Evolutionary conservation across 1,284 basidiomycete species (phyloP).

Genomic region (Salmacisia buchloeana): DNA sequence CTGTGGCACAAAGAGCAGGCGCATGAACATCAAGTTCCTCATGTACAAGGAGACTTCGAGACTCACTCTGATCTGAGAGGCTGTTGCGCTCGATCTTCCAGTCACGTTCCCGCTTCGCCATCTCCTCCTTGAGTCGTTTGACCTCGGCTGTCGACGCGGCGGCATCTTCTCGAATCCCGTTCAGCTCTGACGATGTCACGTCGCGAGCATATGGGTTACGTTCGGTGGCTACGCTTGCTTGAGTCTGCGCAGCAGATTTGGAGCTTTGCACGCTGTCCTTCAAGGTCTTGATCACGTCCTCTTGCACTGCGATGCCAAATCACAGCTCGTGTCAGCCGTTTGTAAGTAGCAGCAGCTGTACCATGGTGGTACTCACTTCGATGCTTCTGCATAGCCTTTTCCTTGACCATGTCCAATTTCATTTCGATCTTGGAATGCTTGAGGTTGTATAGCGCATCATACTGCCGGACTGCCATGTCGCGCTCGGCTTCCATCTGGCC

Average conservation of each 20-base stretch:
- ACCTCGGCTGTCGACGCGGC: neutral
- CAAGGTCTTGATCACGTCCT: slow-evolving; percentile 18
- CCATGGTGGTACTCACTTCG: slow-evolving; percentile 14
- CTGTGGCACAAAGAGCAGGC: neutral
- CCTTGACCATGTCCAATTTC: slow-evolving; percentile 33
- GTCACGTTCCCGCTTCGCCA: neutral
- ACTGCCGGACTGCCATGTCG: slow-evolving; percentile 41
- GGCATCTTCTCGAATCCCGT: neutral
- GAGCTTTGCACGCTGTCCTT: slow-evolving; percentile 29
- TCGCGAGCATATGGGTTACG: too few relatives aligned
- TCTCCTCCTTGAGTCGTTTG: neutral
- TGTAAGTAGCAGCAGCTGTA: neutral
- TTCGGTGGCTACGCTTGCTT: too few relatives aligned
- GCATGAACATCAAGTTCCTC: neutral
- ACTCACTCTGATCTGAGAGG: neutral
- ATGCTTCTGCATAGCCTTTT: slow-evolving; percentile 30
- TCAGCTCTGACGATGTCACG: too few relatives aligned
- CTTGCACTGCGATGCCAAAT: neutral
- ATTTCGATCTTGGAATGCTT: slow-evolving; percentile 33
- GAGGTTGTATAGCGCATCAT: slow-evolving; percentile 41
- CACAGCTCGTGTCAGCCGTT: slow-evolving; percentile 20
- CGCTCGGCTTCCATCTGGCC: slow-evolving; percentile 25
- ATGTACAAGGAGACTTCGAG: neutral
- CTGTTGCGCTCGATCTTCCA: slow-evolving; percentile 1
- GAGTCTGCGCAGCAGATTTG: slow-evolving; percentile 10